Conservation (phyloP, 2,329 filamentous ascomycete genomes). For the Pseudogymnoascus sp. region DNA sequence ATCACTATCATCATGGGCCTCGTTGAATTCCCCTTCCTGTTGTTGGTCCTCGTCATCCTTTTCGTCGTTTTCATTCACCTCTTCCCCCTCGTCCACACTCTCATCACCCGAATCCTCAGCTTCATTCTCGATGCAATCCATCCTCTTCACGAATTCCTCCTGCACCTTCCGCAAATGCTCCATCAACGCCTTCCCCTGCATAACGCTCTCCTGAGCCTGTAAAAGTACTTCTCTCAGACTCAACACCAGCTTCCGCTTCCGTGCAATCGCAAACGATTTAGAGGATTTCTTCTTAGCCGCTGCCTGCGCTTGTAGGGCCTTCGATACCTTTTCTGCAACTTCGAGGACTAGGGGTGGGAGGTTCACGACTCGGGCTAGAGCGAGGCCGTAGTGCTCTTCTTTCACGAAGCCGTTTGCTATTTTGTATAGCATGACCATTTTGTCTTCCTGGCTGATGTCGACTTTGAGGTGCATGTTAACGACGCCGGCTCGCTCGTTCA, state of each 20-base stretch:
- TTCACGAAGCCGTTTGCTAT: slow-evolving; percentile 62
- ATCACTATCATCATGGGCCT: neutral
- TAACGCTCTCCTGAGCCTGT: slow-evolving; percentile 55
- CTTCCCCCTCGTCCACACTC: neutral
- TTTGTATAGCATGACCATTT: slow-evolving; percentile 83
- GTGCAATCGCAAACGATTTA: slow-evolving; percentile 47
- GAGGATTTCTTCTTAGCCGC: slow-evolving; percentile 51
- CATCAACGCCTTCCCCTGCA: slow-evolving; percentile 54
- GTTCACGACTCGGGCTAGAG: slow-evolving; percentile 65
- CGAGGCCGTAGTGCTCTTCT: slow-evolving; percentile 74
- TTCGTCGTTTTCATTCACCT: neutral
- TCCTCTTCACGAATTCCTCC: slow-evolving; percentile 62
- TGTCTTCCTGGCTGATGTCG: slow-evolving; percentile 46
- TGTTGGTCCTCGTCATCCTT: neutral
- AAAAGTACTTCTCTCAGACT: slow-evolving; percentile 63
- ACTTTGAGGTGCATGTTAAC: slow-evolving; percentile 75
- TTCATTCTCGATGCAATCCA: slow-evolving; percentile 51
- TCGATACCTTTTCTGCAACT: slow-evolving; percentile 57
- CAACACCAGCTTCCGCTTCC: slow-evolving; percentile 64
- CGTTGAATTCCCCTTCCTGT: neutral
- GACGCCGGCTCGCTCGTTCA: slow-evolving; percentile 68
- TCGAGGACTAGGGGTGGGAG: slow-evolving; percentile 60
- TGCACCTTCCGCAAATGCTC: slow-evolving; percentile 60
- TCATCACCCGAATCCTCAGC: slow-evolving; percentile 2
- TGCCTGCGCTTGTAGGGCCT: slow-evolving; percentile 48